Evolutionary conservation across 805 yeast species (phyloP).

Genomic region (Brettanomyces naardenensis): DNA sequence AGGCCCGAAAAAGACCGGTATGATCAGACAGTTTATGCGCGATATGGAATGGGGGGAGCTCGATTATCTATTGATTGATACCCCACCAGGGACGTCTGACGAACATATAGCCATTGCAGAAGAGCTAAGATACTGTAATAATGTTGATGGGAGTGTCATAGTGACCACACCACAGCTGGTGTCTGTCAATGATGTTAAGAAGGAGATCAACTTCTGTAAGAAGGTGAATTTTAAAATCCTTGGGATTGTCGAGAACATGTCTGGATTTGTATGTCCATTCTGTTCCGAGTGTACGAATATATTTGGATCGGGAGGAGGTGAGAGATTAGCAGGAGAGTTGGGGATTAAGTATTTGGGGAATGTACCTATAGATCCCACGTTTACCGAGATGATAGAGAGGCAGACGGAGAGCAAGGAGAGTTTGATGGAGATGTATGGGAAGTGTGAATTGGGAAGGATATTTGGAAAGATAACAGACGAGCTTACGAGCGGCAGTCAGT

Average conservation of each 20-base stretch:
- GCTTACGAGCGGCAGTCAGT: too few species aligned
- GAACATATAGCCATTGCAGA: slow-evolving; percentile 97
- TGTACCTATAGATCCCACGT: slow-evolving; percentile 89
- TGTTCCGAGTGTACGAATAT: slow-evolving; percentile 90
- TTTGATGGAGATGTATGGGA: slow-evolving; percentile 30
- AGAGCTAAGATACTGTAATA: slow-evolving; percentile 56
- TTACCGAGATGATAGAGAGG: slow-evolving; percentile 80
- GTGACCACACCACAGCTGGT: slow-evolving; percentile 96
- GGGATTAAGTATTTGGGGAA: slow-evolving; percentile 69
- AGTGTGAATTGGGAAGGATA: slow-evolving; percentile 31
- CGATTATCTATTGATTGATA: slow-evolving; percentile 79
- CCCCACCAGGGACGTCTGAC: slow-evolving; percentile 99
- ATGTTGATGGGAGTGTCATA: slow-evolving; percentile 85
- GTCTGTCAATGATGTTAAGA: slow-evolving; percentile 88
- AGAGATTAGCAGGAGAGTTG: slow-evolving; percentile 52
- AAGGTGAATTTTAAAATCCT: slow-evolving; percentile 74
- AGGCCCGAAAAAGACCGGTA: slow-evolving; percentile 97
- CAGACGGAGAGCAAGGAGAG: slow-evolving; percentile 56
- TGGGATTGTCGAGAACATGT: slow-evolving; percentile 94
- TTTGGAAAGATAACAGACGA: slow-evolving; percentile 39
- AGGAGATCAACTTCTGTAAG: slow-evolving; percentile 85
- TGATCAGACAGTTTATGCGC: slow-evolving; percentile 86
- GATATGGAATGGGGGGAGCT: slow-evolving; percentile 90
- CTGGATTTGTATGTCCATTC: slow-evolving; percentile 91
- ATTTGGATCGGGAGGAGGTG: slow-evolving; percentile 92